Base-by-base conservation (phyloP, 352 stramenopile genomes). In the Phytophthora sp. region DNA sequence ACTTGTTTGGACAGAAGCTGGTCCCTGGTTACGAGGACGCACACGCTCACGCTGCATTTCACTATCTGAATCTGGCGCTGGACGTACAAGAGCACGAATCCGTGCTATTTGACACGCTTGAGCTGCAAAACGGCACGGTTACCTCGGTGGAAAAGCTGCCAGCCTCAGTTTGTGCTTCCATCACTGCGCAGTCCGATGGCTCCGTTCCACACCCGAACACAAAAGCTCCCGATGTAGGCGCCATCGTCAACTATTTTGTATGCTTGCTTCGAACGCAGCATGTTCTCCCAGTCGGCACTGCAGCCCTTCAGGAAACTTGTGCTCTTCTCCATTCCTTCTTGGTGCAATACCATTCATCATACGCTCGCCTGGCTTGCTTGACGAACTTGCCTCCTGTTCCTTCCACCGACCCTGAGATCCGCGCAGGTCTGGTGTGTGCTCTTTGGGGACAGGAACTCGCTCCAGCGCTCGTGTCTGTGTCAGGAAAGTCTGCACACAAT, bases 31-130 rank as follows among this genome's bases (percentile, higher is more conserved):
- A 74, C 24, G 76, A 90, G 63, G 67, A 88, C 12, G 62, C 77
- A 15, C 82, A 92, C 39, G 64, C 89, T 18, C 82, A 91, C 66
- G 83, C 79, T 18, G 84, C 82, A 27, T 90, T 89, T 42, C 84
- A 93, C 62, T 93, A 88, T 62, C 59, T 94, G 26, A 77, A 70
- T 33, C 52, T 91, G 16, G 84, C 77, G 0, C 30, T 85, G 1
- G 52, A 67, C 24, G 72, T 91, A 3, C 64, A 73, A 27, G 73
- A 67, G 21, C 75, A 88, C 18, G 70, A 87, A 20, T 61, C 31
- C 0, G 56, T 70, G n/a, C 56, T 94, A 5, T 89, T 90, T 30
- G 71, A 92, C 24, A 84, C 77, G 7, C 39, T 88, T 45, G 78
- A 93, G 52, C 70, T 93, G 15, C 83, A 93, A 38, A 69, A 55